These are phyloP conservation scores for Pseudonitzschia multiseries DNA, from an alignment of 108 stramenopile species.

Conservation along the genomic window DNA sequence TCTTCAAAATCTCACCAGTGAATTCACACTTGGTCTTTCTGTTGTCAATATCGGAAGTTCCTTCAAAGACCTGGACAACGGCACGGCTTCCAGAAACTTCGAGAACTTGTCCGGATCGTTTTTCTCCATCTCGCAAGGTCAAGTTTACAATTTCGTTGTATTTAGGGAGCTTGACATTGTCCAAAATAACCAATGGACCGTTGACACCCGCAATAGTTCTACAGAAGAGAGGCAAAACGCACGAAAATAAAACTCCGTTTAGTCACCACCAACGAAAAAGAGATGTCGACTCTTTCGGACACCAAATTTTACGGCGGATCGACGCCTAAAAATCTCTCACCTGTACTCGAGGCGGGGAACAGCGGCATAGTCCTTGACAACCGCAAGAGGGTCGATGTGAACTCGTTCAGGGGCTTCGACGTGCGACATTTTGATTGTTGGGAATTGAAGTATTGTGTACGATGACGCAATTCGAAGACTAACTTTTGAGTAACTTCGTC, in stretches of 20 bases:
- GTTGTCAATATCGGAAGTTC: conserved; percentile 99
- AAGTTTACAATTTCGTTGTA: conserved; percentile 99
- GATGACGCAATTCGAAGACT: not conserved
- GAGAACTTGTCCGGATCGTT: conserved; percentile 96
- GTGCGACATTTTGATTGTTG: conserved; percentile 37
- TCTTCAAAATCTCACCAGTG: conserved; percentile 98
- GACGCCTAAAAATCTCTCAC: conserved; percentile 32
- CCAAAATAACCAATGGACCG: conserved; percentile 98
- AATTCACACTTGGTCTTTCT: conserved; percentile 96
- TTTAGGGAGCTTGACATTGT: conserved; percentile 99
- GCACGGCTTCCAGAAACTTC: conserved; percentile 97
- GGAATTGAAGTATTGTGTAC: not conserved
- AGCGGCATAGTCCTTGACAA: conserved; percentile 90
- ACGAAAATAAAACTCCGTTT: not conserved
- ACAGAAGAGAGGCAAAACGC: conserved; percentile 21
- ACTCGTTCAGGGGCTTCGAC: conserved; percentile 82
- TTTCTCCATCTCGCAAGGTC: conserved; percentile 91
- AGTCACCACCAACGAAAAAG: not conserved
- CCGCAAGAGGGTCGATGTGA: conserved; percentile 71
- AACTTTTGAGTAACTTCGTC: not conserved
- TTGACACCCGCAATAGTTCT: conserved; percentile 98
- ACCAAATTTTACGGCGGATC: no score
- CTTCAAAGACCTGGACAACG: conserved; percentile 99
- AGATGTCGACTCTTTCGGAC: not conserved
- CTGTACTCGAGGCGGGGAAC: conserved; percentile 89